Base-by-base conservation (phyloP, 306 rosid species). In the Boehmeria nivea region DNA sequence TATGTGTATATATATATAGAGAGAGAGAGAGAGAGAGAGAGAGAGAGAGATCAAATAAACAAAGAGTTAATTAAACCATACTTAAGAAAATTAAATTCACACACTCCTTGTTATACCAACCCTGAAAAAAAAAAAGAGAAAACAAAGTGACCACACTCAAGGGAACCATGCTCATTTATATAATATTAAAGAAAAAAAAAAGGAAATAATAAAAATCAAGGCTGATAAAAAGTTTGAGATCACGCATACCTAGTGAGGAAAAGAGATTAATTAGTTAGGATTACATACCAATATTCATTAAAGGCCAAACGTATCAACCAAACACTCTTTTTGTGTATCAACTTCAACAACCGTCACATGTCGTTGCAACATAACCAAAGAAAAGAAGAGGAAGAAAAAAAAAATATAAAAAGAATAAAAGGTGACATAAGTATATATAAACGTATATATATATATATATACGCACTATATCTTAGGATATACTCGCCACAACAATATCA, bases 331-430 rank as follows among this genome's bases (percentile, higher is more conserved):
- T 15, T 15, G 24, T 19, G 19, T 26, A 28, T 44, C 72, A 59
- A 59, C 50, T 25, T 51, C 51, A 57, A 21, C 23, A 37, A 39
- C 59, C 57, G 31, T 62, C 78, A 61, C 70, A 55, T 66, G 73
- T 44, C 6, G 21, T 20, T 36, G 1, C 13, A 19, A 14, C 6
- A 38, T 4, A 44, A 43, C 42, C 51, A 22, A 31, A 45, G 6
- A 37, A 49, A 26, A 38, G 11, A 49, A 5, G 15, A 1, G 0
- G n/a, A 19, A 54, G 0, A 37, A 12, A 39, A 4, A 27, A 34
- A 1, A 54, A 9, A 15, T 2, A 52, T 26, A 34, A 8, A 33
- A 54, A 51, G 18, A 18, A 16, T 1, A 18, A 12, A 21, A n/a
- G 3, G 47, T 38, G 6, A 38, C 14, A 12, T n/a, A n/a, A n/a